Evolutionary conservation across 495 filamentous ascomycete genomes (phyloP), one percentile per base, ranked within the genome.

Genomic region (Penicillium coffeae): DNA sequence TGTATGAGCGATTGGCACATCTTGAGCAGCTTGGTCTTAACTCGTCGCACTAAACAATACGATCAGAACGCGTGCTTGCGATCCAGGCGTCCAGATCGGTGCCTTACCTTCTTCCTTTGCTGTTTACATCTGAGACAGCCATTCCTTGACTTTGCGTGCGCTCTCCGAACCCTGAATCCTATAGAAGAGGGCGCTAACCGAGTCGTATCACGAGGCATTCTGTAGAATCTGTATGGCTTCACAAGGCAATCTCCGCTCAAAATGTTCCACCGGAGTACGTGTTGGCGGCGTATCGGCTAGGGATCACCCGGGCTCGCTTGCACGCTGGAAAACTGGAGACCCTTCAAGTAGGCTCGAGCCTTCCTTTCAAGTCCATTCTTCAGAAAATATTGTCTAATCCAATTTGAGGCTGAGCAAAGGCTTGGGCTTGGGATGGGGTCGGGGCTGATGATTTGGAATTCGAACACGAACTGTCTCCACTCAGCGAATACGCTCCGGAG

Each of bases 91-190:
- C n/a, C n/a, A n/a, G n/a, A n/a, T n/a, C n/a, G n/a, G n/a, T n/a
- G n/a, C n/a, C 40, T 14, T 52, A 65, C 66, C 61, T 70, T 70
- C 19, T 65, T 63, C 41, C 60, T 54, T 32, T 64, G 66, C 19
- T 66, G 55, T 44, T 69, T 69, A 39, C 68, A 71, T 48, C 58
- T 61, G 3, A 61, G 38, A 39, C 66, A 69, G 8, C 68, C 66
- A 47, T 55, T 62, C 35, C 64, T 54, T 3, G 66, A 71, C 50
- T 71, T 71, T 51, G 54, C 60, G 50, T 71, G 68, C 42, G 54
- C 42, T 45, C 55, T 51, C 16, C 60, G 52, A 10, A 66, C 42
- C 33, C 55, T 65, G 18, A 52, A 56, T 20, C 43, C 56, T 16
- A 32, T 40, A 16, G 25, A 30, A 10, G 25, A 30, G 25, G 25